A percentile compares a stretch with the other conserved stretches of the same genome.
phyloP scores from a whole-genome alignment of 2,329 filamentous ascomycete species.

The Colletotrichum abscissum region DNA sequence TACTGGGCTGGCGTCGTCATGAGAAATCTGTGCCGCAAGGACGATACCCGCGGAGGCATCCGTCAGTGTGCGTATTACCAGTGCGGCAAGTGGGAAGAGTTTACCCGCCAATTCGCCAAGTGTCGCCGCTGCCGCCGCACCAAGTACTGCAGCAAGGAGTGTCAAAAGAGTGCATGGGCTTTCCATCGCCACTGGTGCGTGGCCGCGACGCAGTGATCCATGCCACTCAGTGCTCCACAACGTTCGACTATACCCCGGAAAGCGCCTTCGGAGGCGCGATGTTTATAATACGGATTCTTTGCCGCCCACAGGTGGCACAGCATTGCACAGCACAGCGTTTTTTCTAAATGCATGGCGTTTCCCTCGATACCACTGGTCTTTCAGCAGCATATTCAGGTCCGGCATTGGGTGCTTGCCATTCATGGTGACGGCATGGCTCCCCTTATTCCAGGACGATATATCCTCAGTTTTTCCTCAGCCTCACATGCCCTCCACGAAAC shows the following conservation, averaged over 20 bases:
- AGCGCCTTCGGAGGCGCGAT: slow-evolving; percentile 21
- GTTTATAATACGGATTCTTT: slow-evolving; percentile 35
- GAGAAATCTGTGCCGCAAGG: slow-evolving; percentile 98
- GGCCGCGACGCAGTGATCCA: slow-evolving; percentile 68
- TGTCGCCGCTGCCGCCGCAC: slow-evolving; percentile 95
- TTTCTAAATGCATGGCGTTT: slow-evolving; percentile 54
- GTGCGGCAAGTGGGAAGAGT: slow-evolving; percentile 99
- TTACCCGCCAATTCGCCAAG: slow-evolving; percentile 95
- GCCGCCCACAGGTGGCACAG: slow-evolving; percentile 44
- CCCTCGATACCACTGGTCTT: slow-evolving; percentile 55
- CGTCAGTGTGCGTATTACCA: slow-evolving; percentile 98
- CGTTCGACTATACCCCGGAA: slow-evolving; percentile 29
- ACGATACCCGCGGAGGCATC: slow-evolving; percentile 93
- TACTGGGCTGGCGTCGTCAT: slow-evolving; percentile 99
- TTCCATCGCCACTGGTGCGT: slow-evolving; percentile 99
- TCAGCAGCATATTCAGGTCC: slow-evolving; percentile 35
- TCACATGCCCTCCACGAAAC: background rate
- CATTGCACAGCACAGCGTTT: slow-evolving; percentile 55
- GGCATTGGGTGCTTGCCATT: slow-evolving; percentile 35
- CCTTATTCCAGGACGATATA: slow-evolving; percentile 18
- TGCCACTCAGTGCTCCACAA: slow-evolving; percentile 25
- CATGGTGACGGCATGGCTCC: slow-evolving; percentile 27
- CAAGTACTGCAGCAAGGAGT: slow-evolving; percentile 99
- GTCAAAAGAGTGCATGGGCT: slow-evolving; percentile 98
- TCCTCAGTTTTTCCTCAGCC: slow-evolving; percentile 2